These are phyloP conservation scores for Senna siamea DNA, from an alignment of 306 rosid genomes.

Conservation along the genomic window DNA sequence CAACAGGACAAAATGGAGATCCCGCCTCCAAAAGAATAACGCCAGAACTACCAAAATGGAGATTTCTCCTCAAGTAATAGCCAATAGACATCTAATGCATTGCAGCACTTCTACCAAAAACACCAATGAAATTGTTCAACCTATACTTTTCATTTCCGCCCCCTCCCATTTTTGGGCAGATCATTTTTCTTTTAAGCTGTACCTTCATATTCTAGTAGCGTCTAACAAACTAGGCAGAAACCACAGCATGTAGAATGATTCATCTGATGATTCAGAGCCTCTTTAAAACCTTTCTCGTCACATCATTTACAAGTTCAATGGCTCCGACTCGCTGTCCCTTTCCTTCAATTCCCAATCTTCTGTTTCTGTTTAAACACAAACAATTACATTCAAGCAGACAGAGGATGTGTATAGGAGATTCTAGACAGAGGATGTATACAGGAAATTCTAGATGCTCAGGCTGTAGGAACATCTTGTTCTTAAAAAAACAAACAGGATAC, in stretches of 20 bases:
- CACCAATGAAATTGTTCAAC: conserved; percentile 40
- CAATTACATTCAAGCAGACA: conserved; percentile 35
- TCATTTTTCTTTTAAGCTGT: conserved; percentile 37
- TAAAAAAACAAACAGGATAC: neutral
- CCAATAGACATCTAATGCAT: conserved; percentile 53
- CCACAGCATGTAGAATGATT: conserved; percentile 44
- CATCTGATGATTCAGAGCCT: conserved; percentile 37
- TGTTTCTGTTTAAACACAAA: conserved; percentile 63
- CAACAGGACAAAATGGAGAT: conserved; percentile 43
- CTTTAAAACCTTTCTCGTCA: conserved; percentile 39
- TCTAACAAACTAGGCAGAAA: conserved; percentile 40
- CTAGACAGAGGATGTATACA: too few relatives aligned
- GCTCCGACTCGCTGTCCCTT: conserved; percentile 80
- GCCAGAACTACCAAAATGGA: conserved; percentile 59
- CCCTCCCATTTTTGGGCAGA: conserved; percentile 44
- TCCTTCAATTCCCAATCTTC: conserved; percentile 78
- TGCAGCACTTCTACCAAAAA: conserved; percentile 49
- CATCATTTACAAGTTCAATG: conserved; percentile 66
- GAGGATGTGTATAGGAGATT: neutral
- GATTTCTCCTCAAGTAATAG: conserved; percentile 54
- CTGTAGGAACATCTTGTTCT: neutral
- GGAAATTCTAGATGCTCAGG: neutral
- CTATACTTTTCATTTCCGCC: conserved; percentile 37
- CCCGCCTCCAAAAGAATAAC: conserved; percentile 62
- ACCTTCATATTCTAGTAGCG: conserved; percentile 47